Base-by-base conservation (phyloP, 257 asterid genomes). In the Plectranthus barbatus region DNA sequence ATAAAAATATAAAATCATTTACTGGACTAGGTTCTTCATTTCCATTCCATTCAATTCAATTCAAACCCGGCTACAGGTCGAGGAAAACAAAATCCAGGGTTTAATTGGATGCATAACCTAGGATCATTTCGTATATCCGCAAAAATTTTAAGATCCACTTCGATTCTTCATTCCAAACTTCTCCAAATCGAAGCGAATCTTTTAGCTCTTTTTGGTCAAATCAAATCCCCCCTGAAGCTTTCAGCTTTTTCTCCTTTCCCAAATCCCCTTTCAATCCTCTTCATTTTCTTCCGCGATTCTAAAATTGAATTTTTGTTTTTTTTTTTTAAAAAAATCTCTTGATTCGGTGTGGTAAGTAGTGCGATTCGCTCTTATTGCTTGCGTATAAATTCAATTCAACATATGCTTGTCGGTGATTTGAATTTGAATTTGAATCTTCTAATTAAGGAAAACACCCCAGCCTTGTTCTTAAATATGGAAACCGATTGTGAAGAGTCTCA, bases 401-500 rank as follows among this genome's bases (percentile, higher is more conserved):
- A 18, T 60, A 65, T 59, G 60, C 24, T 74, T 68, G 64, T 69
- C 73, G 77, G 79, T 24, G 75, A 69, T 74, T 77, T 77, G 66
- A 67, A 74, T 80, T 66, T 73, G 67, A 55, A 10, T 65, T 66
- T 73, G 67, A 55, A 13, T 65, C 49, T 50, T 59, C 56, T 60
- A 72, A 57, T 48, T 41, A 58, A 69, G 77, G 74, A 64, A 60
- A 71, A 58, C 62, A 66, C 64, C 67, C 76, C 74, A 56, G 71
- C 20, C 45, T 39, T 13, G 17, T 10, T 29, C 44, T 21, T 69
- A 45, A 56, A 55, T 11, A 81, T 83, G 92, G 87, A 78, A 77
- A 80, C 69, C 60, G 87, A 85, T 71, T 83, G 82, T 74, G 64
- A 72, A 56, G 77, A 64, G 58, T 64, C 56, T 56, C 75, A 64